Base-by-base conservation (phyloP, 2,329 filamentous ascomycete species). In the Colletotrichum orchidophilum region DNA sequence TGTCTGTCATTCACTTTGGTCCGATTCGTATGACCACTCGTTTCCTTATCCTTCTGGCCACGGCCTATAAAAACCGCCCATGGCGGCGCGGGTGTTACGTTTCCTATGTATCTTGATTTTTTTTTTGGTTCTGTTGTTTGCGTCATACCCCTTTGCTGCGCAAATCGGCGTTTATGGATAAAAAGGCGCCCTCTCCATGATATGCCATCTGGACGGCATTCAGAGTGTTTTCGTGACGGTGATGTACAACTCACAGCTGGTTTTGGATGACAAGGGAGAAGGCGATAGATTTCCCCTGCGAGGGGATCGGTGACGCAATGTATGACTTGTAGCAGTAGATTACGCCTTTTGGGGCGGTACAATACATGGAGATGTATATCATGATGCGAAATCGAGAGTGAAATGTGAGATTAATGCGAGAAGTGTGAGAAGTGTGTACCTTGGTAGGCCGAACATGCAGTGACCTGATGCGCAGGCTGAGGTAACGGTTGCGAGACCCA, bases 61-160 rank as follows among this genome's bases (percentile, higher is more conserved):
- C 9, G 24, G 50, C 57, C 50, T 31, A 31, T 61, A 39, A 42
- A 46, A 61, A 31, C 50, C 59, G 67, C 50, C 57, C 29, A 31
- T 13, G 15, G 35, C 57, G 64, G 58, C 64, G 27, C 39, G n/a
- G 54, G 31, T 70, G 24, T 58, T 68, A 11, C 18, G 21, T 71
- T 63, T 59, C 46, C 21, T 71, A 50, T 63, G 64, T 69, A 6
- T 46, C 12, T 46, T 67, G 3, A 7, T 54, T 42, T 9, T 9
- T 62, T 57, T 53, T 61, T 33, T n/a, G 8, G 61, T 29, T 66
- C 42, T 66, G 33, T 35, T 65, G 46, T 63, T 69, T 71, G 69
- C 69, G 69, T 63, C 69, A 71, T 71, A 71, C 69, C 69, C 68
- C 69, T 71, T 69, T 63, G 39, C 64, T 63, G 69, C 69, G 64